These are phyloP conservation scores for Ascochyta viciae-villosae DNA, from an alignment of 2,329 filamentous ascomycete species.

Conservation along the genomic window DNA sequence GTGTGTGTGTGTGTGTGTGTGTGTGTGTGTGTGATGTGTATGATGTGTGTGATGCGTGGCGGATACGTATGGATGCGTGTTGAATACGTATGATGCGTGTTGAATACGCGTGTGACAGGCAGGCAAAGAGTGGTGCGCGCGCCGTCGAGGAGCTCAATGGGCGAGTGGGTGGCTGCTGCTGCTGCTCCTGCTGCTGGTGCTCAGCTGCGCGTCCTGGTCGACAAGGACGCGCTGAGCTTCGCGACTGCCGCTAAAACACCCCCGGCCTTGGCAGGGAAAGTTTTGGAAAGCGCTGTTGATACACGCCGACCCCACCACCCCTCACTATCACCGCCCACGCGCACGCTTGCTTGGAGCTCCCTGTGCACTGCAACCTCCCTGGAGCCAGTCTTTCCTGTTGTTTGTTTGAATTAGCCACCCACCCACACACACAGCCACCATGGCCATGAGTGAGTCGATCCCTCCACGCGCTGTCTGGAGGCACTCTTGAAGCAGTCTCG, in stretches of 20 bases:
- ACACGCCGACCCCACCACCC: constrained; percentile 39
- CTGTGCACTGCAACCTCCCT: constrained; percentile 5
- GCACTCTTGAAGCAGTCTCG: too few species aligned
- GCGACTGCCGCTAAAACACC: constrained; percentile 5
- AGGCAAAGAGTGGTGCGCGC: too few species aligned
- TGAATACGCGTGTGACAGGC: too few species aligned
- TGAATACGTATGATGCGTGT: too few species aligned
- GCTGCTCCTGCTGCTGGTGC: neutral
- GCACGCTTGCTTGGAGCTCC: constrained; percentile 5
- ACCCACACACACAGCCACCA: constrained; percentile 25
- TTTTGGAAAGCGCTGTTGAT: constrained; percentile 33
- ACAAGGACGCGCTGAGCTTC: constrained; percentile 7
- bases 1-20: too few species aligned
- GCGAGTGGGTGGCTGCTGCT: too few species aligned
- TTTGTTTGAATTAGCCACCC: neutral
- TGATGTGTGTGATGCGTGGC: too few species aligned
- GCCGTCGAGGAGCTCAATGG: too few species aligned
- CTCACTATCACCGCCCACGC: constrained; percentile 25
- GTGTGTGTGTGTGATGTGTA: too few species aligned
- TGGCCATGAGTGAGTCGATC: constrained; percentile 51
- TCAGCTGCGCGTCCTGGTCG: neutral
- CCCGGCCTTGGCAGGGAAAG: constrained; percentile 35
- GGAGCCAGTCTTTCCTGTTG: constrained; percentile 8
- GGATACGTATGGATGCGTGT: neutral
- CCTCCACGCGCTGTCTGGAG: too few species aligned